A percentile compares a stretch with the other conserved stretches of the same genome.
Evolutionary conservation across 345 rosid species (phyloP).

Genomic region (Alliaria petiolata): DNA sequence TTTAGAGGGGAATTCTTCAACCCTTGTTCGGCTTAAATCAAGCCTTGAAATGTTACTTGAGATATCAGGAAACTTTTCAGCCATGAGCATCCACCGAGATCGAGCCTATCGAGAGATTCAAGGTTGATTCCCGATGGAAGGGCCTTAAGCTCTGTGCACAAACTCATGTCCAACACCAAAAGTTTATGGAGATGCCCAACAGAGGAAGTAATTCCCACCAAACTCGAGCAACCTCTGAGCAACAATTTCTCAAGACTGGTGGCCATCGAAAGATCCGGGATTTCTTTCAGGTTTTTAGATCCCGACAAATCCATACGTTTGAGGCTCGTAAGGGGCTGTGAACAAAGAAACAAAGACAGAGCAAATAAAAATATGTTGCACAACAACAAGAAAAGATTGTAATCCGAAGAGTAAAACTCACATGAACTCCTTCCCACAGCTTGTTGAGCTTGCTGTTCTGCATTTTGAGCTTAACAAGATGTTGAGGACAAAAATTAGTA

Average conservation of each 20-base stretch:
- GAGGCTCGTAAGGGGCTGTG: not conserved
- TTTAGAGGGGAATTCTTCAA: not conserved
- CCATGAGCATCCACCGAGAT: not conserved
- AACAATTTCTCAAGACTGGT: not conserved
- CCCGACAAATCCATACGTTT: not conserved
- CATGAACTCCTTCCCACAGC: not conserved
- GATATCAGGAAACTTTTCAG: not conserved
- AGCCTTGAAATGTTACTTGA: not conserved
- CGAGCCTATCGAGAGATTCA: not conserved
- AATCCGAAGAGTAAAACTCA: not conserved
- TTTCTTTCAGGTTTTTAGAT: not conserved
- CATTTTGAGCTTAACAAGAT: no score
- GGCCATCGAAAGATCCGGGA: conserved; percentile 1
- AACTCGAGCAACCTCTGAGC: not conserved
- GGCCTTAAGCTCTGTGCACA: not conserved
- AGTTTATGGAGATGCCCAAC: not conserved
- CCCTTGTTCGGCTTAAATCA: not conserved
- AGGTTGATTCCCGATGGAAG: not conserved
- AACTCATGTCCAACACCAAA: not conserved
- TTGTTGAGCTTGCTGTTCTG: no score
- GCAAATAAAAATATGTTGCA: not conserved
- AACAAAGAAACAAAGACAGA: not conserved
- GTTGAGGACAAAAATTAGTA: no score
- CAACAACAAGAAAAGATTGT: not conserved
- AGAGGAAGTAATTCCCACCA: not conserved